phyloP scores from a whole-genome alignment of 2,329 filamentous ascomycete species.

The Diaporthe vaccinii region DNA sequence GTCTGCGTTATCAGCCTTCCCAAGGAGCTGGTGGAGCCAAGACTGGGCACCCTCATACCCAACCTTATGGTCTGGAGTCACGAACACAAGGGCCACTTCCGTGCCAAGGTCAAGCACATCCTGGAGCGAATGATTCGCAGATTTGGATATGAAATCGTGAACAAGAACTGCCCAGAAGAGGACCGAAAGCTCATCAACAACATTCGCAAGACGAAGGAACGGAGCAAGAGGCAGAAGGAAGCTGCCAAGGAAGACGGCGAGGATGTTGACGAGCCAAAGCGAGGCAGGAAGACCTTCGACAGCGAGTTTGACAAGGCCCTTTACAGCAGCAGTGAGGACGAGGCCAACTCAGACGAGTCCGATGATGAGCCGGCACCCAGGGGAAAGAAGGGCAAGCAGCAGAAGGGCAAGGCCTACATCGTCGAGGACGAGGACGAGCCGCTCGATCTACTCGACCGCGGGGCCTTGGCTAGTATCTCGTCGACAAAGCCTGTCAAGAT shows the following conservation, averaged over 20 bases:
- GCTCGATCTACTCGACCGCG: constrained; percentile 90
- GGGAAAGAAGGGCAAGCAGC: constrained; percentile 65
- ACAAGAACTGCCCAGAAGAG: constrained; percentile 84
- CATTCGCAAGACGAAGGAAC: constrained; percentile 94
- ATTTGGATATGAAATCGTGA: constrained; percentile 86
- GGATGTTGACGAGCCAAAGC: constrained; percentile 68
- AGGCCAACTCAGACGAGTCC: constrained; percentile 71
- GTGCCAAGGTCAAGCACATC: constrained; percentile 98
- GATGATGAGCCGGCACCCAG: constrained; percentile 52
- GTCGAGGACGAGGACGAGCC: constrained; percentile 95
- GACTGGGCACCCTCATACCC: constrained; percentile 83
- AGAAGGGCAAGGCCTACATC: constrained; percentile 83
- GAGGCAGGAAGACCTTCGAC: constrained; percentile 74
- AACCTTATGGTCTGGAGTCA: constrained; percentile 97
- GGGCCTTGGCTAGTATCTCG: constrained; percentile 92
- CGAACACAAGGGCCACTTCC: constrained; percentile 98
- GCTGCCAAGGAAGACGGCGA: constrained; percentile 69
- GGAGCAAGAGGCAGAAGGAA: constrained; percentile 90
- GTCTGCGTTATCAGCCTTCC: constrained; percentile 92
- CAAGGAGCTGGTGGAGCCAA: constrained; percentile 81
- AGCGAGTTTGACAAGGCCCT: constrained; percentile 97
- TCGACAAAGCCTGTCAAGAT: constrained; percentile 84
- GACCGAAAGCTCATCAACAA: constrained; percentile 93
- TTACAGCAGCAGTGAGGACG: constrained; percentile 78
- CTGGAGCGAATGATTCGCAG: constrained; percentile 93